Evolutionary conservation across 2,329 filamentous ascomycete species (phyloP).

Genomic region (Ophiocordyceps robertsii): DNA sequence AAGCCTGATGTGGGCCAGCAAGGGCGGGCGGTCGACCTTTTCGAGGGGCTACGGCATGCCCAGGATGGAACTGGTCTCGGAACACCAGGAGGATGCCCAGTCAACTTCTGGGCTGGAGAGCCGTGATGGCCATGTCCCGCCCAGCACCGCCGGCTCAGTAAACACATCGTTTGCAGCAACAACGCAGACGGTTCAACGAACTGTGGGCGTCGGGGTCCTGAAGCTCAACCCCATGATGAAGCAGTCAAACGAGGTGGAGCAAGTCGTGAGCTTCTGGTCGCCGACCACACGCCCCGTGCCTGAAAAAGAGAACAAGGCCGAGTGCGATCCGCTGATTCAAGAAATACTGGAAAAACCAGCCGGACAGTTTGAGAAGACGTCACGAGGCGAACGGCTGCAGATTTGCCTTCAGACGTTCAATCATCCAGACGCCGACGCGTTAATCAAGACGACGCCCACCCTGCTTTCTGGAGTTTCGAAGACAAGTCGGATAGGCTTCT

Average conservation of each 20-base stretch:
- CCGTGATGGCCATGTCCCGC: slow-evolving; percentile 30
- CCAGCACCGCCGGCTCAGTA: slow-evolving; percentile 43
- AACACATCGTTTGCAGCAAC: slow-evolving; percentile 9
- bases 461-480: slow-evolving; percentile 67
- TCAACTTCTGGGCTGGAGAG: slow-evolving; percentile 23
- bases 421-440: slow-evolving; percentile 59
- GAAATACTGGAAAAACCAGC: slow-evolving; percentile 60
- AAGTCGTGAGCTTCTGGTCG: slow-evolving; percentile 66
- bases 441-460: slow-evolving; percentile 81
- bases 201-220: slow-evolving; percentile 64
- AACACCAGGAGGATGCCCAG: slow-evolving; percentile 29
- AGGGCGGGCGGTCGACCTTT: slow-evolving; percentile 38
- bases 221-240: slow-evolving; percentile 65
- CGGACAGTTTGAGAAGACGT: slow-evolving; percentile 62
- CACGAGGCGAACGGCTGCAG: slow-evolving; percentile 62
- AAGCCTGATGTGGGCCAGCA: slow-evolving; percentile 59
- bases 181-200: slow-evolving; percentile 30
- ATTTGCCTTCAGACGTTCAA: slow-evolving; percentile 69
- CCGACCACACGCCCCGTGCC: slow-evolving; percentile 39
- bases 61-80: slow-evolving; percentile 44
- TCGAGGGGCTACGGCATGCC: slow-evolving; percentile 33
- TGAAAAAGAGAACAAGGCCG: slow-evolving; percentile 46
- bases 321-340: slow-evolving; percentile 60
- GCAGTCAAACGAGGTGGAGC: slow-evolving; percentile 58
- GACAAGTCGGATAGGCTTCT: slow-evolving; percentile 85